A percentile compares a stretch with the other conserved stretches of the same genome.
Conservation (phyloP, 192 early-diverging fungal species). For the Coemansia sp. region DNA sequence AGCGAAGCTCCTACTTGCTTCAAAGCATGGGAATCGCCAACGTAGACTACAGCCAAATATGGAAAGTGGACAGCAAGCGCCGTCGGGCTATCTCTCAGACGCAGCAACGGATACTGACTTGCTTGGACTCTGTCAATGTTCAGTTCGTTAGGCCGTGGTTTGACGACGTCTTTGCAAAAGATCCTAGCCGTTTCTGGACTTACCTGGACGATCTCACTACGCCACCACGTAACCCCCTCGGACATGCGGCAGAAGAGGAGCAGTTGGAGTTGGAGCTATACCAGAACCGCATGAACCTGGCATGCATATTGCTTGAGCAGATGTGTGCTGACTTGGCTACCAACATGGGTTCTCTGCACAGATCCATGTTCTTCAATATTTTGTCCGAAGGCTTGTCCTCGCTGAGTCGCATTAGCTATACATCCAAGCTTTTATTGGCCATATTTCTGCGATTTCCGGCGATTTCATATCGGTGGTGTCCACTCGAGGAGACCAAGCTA, state of each 20-base stretch:
- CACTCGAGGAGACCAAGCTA: conserved; percentile 14
- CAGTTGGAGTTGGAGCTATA: conserved; percentile 43
- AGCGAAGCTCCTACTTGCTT: conserved; percentile 40
- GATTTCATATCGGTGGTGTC: conserved; percentile 8
- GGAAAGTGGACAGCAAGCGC: conserved; percentile 39
- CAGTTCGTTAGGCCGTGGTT: conserved; percentile 51
- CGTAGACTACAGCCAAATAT: conserved; percentile 29
- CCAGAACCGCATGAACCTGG: conserved; percentile 26
- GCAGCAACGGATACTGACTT: conserved; percentile 33
- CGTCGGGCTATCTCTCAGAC: conserved; percentile 29
- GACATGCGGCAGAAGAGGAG: background rate
- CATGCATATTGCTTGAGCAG: conserved; percentile 43
- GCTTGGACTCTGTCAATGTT: conserved; percentile 19
- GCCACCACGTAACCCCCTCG: conserved; percentile 2
- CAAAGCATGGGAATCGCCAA: conserved; percentile 1
- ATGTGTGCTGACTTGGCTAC: conserved; percentile 37
- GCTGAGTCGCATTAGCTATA: conserved; percentile 9
- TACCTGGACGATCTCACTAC: conserved; percentile 29
- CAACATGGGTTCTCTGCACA: conserved; percentile 7
- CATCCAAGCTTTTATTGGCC: background rate
- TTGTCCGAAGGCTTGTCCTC: background rate
- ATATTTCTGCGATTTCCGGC: conserved; percentile 5
- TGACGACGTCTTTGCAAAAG: conserved; percentile 8
- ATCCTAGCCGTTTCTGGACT: conserved; percentile 21
- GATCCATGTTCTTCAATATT: conserved; percentile 32